phyloP scores from a whole-genome alignment of 768 basidiomycete genomes.

The Leccinellum luteum region DNA sequence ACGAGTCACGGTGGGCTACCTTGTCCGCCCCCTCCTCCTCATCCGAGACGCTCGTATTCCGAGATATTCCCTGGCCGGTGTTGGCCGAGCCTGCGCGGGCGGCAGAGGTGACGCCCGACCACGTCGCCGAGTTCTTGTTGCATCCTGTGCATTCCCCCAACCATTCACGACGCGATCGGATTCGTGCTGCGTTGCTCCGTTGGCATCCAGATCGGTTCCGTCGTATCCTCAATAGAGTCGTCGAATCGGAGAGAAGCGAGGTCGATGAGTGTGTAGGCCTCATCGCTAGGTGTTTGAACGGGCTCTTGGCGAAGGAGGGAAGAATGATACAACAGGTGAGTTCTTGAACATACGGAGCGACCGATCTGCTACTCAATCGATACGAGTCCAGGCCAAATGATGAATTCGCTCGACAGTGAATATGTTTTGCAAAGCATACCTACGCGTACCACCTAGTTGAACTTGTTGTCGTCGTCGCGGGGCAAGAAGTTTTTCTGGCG shows the following conservation, averaged over 20 bases:
- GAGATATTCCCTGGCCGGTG: constrained; percentile 71
- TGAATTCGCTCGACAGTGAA: not conserved
- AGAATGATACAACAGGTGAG: constrained; percentile 21
- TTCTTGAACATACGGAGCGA: not conserved
- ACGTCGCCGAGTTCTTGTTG: constrained; percentile 59
- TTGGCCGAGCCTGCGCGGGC: constrained; percentile 38
- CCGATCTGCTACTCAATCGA: not conserved
- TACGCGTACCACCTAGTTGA: not conserved
- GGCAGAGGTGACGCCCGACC: constrained; percentile 52
- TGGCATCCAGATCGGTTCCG: constrained; percentile 84
- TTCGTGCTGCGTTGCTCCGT: constrained; percentile 62
- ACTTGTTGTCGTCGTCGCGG: not conserved
- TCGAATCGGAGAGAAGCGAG: constrained; percentile 45
- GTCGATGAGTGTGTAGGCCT: constrained; percentile 66
- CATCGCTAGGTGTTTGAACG: constrained; percentile 66
- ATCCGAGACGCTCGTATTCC: constrained; percentile 53
- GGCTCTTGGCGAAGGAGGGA: constrained; percentile 47
- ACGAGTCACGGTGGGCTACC: constrained; percentile 65
- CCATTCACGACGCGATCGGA: constrained; percentile 60
- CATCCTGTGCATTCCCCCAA: constrained; percentile 61
- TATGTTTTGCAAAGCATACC: not conserved
- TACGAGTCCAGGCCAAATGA: constrained; percentile 22
- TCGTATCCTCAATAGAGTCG: constrained; percentile 51
- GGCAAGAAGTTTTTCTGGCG: constrained; percentile 14
- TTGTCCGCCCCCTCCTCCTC: constrained; percentile 35